Conservation (phyloP, 768 basidiomycete genomes). For the Botryobasidium botryosum region DNA sequence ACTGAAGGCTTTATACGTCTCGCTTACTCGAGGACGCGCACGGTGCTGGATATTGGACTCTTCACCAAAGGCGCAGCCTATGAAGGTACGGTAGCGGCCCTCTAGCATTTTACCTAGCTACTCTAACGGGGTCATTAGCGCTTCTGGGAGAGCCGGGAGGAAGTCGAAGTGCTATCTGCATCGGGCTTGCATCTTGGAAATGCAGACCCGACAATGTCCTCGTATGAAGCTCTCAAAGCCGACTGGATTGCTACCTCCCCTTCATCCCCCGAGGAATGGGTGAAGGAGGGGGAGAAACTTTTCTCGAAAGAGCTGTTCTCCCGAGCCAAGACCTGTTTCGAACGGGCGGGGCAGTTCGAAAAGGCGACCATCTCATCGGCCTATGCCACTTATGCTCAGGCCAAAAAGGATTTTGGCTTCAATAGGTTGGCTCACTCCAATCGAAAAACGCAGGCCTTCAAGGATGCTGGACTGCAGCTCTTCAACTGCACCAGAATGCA, state of each 20-base stretch:
- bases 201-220: not conserved
- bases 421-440: too few relatives aligned
- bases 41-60: slow-evolving; percentile 11
- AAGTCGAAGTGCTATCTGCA: not conserved
- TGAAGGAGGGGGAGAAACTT: slow-evolving; percentile 1
- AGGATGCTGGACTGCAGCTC: too few relatives aligned
- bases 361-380: too few relatives aligned
- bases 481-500: too few relatives aligned
- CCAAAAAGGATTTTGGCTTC: too few relatives aligned
- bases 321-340: slow-evolving; percentile 7
- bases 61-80: not conserved
- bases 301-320: not conserved
- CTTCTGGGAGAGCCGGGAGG: slow-evolving; percentile 4
- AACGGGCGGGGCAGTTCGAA: slow-evolving; percentile 5
- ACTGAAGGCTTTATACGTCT: slow-evolving; percentile 10
- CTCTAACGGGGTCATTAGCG: not conserved
- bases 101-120: too few relatives aligned
- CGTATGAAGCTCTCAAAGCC: not conserved
- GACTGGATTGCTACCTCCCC: not conserved
- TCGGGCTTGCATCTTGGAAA: slow-evolving; percentile 1
- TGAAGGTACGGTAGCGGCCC: slow-evolving; percentile 2
- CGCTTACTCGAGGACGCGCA: slow-evolving; percentile 8
- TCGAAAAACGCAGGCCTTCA: too few relatives aligned
- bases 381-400: too few relatives aligned
- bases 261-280: slow-evolving; percentile 2